Base-by-base conservation (phyloP, 2,329 filamentous ascomycete species). In the Cercospora sp. region DNA sequence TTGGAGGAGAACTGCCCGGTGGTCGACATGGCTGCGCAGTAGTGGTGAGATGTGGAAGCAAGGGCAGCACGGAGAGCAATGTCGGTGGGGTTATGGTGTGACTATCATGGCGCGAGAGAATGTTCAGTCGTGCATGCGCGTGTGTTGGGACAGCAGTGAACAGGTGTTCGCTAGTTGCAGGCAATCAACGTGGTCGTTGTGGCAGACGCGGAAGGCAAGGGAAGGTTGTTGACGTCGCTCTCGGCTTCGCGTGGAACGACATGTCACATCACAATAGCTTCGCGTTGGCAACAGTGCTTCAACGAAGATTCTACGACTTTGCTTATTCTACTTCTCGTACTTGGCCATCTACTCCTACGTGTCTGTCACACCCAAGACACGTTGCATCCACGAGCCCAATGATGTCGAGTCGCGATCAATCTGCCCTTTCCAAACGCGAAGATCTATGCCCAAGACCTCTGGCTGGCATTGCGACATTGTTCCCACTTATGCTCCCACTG, bases 11-110 rank as follows among this genome's bases (percentile, higher is more conserved):
- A 65, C 20, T 60, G 55, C 18, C 51, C 51, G 13, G 30, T 53
- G 9, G 89, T 87, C 79, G 90, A 92, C 82, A 91, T 70, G 45
- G 55, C 55, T 36, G 55, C n/a, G 55, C 8, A 18, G 26, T 10
- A 23, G 55, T 36, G n/a, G 55, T 59, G 55, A 59, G 55, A 59
- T 16, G 55, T 59, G 28, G 55, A 59, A 59, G 55, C 55, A 59
- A 59, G 55, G 55, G 18, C 55, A 8, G 31, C 18, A 36, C 55
- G 55, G 16, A 31, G n/a, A 31, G 55, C 55, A 30, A 31, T 16
- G 28, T 59, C 30, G 3, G 30, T 36, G 18, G 30, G 6, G 3
- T 36, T 20, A 59, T n/a, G 8, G 10, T 33, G 26, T 36, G n/a
- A 59, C n/a, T 33, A 31, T 59, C 55, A 59, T 59, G 28, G n/a